phyloP scores from a whole-genome alignment of 2,329 filamentous ascomycete species.

The Thelonectria olida region DNA sequence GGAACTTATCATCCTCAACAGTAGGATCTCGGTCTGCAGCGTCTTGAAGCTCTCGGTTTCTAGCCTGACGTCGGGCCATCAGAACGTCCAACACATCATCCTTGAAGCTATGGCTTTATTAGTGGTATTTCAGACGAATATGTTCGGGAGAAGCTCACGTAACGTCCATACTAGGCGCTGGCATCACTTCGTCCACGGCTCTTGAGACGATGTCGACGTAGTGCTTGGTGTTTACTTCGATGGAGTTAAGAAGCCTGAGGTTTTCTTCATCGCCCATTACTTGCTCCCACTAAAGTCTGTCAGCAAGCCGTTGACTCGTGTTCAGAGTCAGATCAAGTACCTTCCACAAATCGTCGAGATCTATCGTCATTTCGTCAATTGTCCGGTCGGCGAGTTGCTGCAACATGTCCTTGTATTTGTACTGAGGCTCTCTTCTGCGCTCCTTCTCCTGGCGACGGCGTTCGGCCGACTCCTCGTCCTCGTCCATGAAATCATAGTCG shows the following conservation, averaged over 20 bases:
- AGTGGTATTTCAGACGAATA: background rate
- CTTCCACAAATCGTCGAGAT: conserved; percentile 85
- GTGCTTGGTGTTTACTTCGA: conserved; percentile 91
- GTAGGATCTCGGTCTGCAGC: conserved; percentile 74
- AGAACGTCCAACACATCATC: conserved; percentile 97
- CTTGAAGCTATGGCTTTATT: conserved; percentile 76
- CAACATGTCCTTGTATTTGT: conserved; percentile 89
- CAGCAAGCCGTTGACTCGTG: conserved; percentile 21
- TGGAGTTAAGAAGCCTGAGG: conserved; percentile 79
- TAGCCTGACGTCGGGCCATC: conserved; percentile 87
- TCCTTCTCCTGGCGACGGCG: conserved; percentile 60
- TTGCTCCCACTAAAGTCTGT: conserved; percentile 73
- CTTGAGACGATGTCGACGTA: conserved; percentile 92
- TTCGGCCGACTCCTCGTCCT: conserved; percentile 70
- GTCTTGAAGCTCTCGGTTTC: conserved; percentile 80
- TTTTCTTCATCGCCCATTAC: conserved; percentile 67
- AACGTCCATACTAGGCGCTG: conserved; percentile 78
- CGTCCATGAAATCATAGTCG: conserved; percentile 93
- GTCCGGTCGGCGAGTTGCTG: conserved; percentile 87
- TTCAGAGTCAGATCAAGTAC: conserved; percentile 57
- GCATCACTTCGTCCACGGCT: conserved; percentile 88
- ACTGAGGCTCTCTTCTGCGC: conserved; percentile 66
- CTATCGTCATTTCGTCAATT: conserved; percentile 80
- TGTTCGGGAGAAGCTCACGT: conserved; percentile 62
- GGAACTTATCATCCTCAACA: conserved; percentile 80